Base-by-base conservation (phyloP, 2,329 filamentous ascomycete species). In the Penicillium sp. region DNA sequence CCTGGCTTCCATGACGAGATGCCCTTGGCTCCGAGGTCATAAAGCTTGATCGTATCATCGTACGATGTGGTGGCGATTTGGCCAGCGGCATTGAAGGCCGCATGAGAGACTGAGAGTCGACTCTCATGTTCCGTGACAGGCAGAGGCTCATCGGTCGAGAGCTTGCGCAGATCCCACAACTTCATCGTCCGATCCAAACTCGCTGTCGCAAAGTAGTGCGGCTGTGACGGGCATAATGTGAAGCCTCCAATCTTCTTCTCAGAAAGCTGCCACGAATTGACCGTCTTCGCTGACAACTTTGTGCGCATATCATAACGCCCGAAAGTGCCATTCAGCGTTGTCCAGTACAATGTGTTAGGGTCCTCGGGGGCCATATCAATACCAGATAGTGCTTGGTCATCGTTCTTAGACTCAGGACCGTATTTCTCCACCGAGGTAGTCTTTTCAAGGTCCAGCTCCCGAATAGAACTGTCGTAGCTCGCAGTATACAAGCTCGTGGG, bases 171-270 rank as follows among this genome's bases (percentile, higher is more conserved):
- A 69, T 99, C 95, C 95, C 95, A 99, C 2, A 99, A 84, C 69
- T 93, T 94, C 69, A 99, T 79, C 0, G 89, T 96, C 2, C 94
- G 86, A 72, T 99, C 95, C 0, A 99, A 81, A 0, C 91, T 96
- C 0, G 93, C 95, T 0, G 95, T 98, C 0, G 92, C 92, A 0
- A 96, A 77, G 4, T 96, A 85, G 70, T 98, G 90, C 0, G 92
- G 88, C 2, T 92, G 84, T 0, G 88, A 75, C 0, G 95, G 94
- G 68, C 96, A 88, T 1, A 97, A 76, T 0, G 89, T 90, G 75
- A 98, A 98, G 0, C 95, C 95, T 17, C 95, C 95, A 55, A 99
- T 97, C 72, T 99, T 99, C 75, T 96, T 93, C 55, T 96, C 92
- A 0, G 88, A 90, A 0, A 98, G 80, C 8, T 86, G 83, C 84